Evolutionary conservation across 2,329 filamentous ascomycete species (phyloP), one percentile per base, ranked within the genome.

Genomic region (Pseudogymnoascus pannorum): DNA sequence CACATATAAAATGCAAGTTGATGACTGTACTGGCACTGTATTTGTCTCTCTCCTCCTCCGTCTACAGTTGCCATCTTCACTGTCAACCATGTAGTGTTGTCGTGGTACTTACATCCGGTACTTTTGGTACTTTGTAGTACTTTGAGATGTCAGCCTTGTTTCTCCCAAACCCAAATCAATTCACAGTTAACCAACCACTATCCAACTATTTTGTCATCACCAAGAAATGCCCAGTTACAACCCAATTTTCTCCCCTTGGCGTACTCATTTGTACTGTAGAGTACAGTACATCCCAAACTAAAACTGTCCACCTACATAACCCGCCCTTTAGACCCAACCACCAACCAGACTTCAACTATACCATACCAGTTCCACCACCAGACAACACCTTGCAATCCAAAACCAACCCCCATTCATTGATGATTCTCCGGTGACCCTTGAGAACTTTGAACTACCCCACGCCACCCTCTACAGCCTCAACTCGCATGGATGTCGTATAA

Each of bases 401-500:
- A 22, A 8, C 22, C 2, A 26, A 51, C 22, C 22, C 22, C 42
- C 38, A 42, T 51, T 51, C 42, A 51, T 51, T 51, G 22, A 51
- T 51, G 42, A 51, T 51, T 26, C 42, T 29, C 11, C 22, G 12
- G 42, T 51, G 42, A 51, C 42, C 42, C 42, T n/a, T n/a, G n/a
- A n/a, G n/a, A n/a, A n/a, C n/a, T n/a, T 44, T 51, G 42, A 11
- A 26, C 22, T 7, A 51, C 42, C 42, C 22, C 42, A 51, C 42
- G 42, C 42, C 42, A 16, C 29, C 14, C 22, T 29, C 24, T 2
- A 26, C 8, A 26, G 9, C 42, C 22, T 51, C 22, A 51, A 51
- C 42, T 51, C 42, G 42, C 42, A 29, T 51, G 42, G 22, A 51
- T 51, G 42, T 51, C 42, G 42, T 51, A 51, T 29, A 51, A 51